A percentile compares a stretch with the other conserved stretches of the same genome.
Conservation (phyloP, 208 protist genomes). For the Acanthamoeba healyi region DNA sequence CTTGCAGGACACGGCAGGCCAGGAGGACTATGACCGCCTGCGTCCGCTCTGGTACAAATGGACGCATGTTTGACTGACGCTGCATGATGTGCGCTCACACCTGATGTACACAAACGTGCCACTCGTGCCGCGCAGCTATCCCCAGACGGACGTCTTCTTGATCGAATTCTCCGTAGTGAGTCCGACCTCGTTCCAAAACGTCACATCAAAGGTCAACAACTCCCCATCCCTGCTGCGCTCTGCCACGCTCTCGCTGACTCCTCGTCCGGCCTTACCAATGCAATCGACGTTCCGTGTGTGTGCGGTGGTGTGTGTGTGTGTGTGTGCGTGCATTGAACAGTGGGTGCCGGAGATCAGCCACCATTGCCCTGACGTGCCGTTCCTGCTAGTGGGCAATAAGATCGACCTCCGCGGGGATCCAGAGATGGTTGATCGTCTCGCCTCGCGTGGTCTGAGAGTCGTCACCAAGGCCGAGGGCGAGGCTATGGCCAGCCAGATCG, state of each 20-base stretch:
- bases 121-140: conserved; percentile 88
- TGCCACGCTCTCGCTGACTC: too few species aligned
- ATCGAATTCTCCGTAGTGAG: conserved; percentile 89
- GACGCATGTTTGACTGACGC: too few species aligned
- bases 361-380: conserved; percentile 86
- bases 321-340: conserved; percentile 27
- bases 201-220: conserved; percentile 74
- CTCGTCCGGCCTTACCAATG: too few species aligned
- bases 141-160: conserved; percentile 91
- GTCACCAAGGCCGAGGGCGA: background rate
- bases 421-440: conserved; percentile 71
- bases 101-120: too few species aligned
- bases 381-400: conserved; percentile 95
- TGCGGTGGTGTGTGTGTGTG: background rate
- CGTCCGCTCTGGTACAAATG: conserved; percentile 86
- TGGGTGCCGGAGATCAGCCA: conserved; percentile 87
- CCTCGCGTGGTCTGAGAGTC: conserved; percentile 25
- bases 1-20: conserved; percentile 86
- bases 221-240: background rate
- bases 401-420: conserved; percentile 90
- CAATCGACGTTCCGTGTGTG: too few species aligned
- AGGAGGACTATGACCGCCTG: conserved; percentile 94
- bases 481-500: background rate
- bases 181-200: conserved; percentile 89
- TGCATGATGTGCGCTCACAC: too few species aligned